Conservation (phyloP, 768 basidiomycete genomes). For the Naematelia encephala region DNA sequence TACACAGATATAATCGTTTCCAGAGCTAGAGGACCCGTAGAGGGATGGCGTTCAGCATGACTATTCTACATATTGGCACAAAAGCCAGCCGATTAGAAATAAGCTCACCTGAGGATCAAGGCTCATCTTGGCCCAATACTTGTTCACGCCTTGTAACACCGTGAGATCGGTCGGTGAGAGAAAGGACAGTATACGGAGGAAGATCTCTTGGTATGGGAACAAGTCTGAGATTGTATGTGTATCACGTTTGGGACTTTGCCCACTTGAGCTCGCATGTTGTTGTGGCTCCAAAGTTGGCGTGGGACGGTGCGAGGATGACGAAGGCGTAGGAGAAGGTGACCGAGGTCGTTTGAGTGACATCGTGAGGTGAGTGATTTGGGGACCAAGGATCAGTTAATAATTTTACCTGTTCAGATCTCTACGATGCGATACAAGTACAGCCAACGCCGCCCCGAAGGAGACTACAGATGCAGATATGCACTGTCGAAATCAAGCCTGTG, state of each 20-base stretch:
- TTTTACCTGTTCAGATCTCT: too few relatives aligned
- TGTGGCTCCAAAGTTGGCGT: too few relatives aligned
- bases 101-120: constrained; percentile 48
- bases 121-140: constrained; percentile 44
- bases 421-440: too few relatives aligned
- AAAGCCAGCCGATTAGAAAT: not conserved
- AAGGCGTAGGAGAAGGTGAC: not conserved
- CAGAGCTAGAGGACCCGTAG: constrained; percentile 35
- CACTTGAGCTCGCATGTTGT: too few relatives aligned
- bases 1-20: constrained; percentile 48
- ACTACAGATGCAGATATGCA: too few relatives aligned
- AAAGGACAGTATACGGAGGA: constrained; percentile 45
- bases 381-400: too few relatives aligned
- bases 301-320: not conserved
- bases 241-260: too few relatives aligned
- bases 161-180: constrained; percentile 37
- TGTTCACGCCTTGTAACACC: constrained; percentile 37
- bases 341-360: constrained; percentile 4
- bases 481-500: too few relatives aligned
- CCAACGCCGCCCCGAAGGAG: too few relatives aligned
- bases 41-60: constrained; percentile 30
- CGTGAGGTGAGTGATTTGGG: too few relatives aligned
- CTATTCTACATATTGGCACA: constrained; percentile 16
- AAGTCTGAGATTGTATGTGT: constrained; percentile 18
- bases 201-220: constrained; percentile 46